These are phyloP conservation scores for Penicillium odoratum DNA, from an alignment of 495 filamentous ascomycete genomes.

Conservation along the genomic window DNA sequence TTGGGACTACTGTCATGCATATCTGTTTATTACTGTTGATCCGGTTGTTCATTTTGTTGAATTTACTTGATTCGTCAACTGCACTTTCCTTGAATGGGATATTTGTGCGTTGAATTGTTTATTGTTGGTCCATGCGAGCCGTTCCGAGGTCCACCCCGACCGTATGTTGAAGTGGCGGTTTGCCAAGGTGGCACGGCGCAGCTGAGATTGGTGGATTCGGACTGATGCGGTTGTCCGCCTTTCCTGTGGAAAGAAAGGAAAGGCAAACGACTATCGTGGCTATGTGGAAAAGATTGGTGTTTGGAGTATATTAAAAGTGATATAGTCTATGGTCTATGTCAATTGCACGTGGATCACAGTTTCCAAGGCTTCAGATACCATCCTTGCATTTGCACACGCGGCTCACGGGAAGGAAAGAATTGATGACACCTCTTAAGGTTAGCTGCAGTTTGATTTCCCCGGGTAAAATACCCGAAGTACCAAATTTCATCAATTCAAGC, in stretches of 20 bases:
- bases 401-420: not conserved
- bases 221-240: not conserved
- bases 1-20: not conserved
- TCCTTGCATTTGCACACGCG: too few relatives aligned
- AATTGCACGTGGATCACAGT: not conserved
- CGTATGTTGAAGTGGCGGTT: not conserved
- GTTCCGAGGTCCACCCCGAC: not conserved
- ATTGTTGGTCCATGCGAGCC: not conserved
- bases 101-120: not conserved
- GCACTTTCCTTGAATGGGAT: not conserved
- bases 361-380: not conserved
- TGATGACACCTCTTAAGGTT: not conserved
- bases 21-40: not conserved
- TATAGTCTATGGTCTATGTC: not conserved
- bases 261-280: not conserved
- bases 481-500: not conserved
- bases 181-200: not conserved
- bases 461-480: not conserved
- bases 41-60: not conserved
- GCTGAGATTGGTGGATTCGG: not conserved
- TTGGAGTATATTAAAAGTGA: not conserved
- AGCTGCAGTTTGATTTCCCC: not conserved
- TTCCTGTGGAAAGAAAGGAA: not conserved
- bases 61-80: not conserved
- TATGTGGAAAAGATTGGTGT: too few relatives aligned